Conservation (phyloP, 73 alveolate species). For the Paramecium primaurelia region DNA sequence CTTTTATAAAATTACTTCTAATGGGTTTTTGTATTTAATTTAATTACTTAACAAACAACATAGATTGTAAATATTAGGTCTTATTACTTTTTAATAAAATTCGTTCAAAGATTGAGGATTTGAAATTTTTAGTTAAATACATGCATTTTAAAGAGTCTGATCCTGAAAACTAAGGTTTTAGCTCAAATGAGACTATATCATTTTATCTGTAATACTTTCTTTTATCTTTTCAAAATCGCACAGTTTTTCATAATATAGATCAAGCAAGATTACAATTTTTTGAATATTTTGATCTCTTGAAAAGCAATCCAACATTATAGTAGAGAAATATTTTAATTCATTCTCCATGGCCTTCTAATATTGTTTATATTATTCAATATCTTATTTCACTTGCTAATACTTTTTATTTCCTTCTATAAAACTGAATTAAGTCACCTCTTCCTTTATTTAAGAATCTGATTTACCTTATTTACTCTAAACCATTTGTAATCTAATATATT, state of each 20-base stretch:
- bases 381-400: background rate
- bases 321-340: background rate
- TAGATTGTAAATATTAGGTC: background rate
- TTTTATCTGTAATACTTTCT: background rate
- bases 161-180: background rate
- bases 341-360: background rate
- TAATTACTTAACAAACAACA: background rate
- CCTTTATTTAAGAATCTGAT: background rate
- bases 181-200: background rate
- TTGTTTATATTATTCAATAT: background rate
- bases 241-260: background rate
- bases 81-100: background rate
- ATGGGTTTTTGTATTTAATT: background rate
- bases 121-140: background rate
- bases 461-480: background rate
- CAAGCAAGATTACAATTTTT: background rate
- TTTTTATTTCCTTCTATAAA: background rate
- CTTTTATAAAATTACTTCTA: background rate
- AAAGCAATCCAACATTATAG: background rate
- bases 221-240: background rate
- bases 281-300: background rate
- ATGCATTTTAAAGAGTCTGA: background rate
- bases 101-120: background rate
- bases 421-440: background rate
- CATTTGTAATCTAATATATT: background rate